Evolutionary conservation across 257 asterid species (phyloP).

Genomic region (Ballota nigra): DNA sequence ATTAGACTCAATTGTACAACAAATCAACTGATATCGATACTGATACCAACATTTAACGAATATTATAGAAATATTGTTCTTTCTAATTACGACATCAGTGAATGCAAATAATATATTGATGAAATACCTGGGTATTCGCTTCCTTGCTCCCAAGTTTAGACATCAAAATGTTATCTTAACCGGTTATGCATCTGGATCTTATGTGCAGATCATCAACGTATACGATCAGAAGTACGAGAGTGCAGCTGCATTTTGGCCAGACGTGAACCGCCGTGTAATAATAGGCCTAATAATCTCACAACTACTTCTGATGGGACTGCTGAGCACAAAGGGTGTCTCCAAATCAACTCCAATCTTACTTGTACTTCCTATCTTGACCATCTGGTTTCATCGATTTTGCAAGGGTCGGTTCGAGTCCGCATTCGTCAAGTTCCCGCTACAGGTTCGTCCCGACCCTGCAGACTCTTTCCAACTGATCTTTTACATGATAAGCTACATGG

Average conservation of each 20-base stretch:
- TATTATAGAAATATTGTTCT: too few relatives aligned
- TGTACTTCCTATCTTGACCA: constrained; percentile 71
- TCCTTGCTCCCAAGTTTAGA: too few relatives aligned
- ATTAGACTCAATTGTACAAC: too few relatives aligned
- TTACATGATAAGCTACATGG: neutral
- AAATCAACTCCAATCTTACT: constrained; percentile 66
- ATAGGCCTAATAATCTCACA: constrained; percentile 71
- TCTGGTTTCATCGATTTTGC: constrained; percentile 84
- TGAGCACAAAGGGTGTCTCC: constrained; percentile 67
- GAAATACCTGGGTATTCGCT: too few relatives aligned
- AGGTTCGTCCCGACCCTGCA: constrained; percentile 44
- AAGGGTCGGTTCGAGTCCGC: constrained; percentile 84
- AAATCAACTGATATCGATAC: too few relatives aligned
- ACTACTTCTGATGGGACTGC: constrained; percentile 70
- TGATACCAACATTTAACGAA: too few relatives aligned
- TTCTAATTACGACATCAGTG: too few relatives aligned
- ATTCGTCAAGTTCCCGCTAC: constrained; percentile 70
- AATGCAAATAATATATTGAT: too few relatives aligned
- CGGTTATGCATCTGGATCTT: constrained; percentile 4
- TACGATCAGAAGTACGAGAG: constrained; percentile 90
- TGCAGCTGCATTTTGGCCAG: constrained; percentile 88
- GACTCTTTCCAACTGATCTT: neutral
- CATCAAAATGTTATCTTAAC: neutral
- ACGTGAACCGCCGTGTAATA: constrained; percentile 73
- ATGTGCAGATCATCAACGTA: constrained; percentile 85